phyloP scores from a whole-genome alignment of 768 basidiomycete genomes.

The Suillus decipiens region DNA sequence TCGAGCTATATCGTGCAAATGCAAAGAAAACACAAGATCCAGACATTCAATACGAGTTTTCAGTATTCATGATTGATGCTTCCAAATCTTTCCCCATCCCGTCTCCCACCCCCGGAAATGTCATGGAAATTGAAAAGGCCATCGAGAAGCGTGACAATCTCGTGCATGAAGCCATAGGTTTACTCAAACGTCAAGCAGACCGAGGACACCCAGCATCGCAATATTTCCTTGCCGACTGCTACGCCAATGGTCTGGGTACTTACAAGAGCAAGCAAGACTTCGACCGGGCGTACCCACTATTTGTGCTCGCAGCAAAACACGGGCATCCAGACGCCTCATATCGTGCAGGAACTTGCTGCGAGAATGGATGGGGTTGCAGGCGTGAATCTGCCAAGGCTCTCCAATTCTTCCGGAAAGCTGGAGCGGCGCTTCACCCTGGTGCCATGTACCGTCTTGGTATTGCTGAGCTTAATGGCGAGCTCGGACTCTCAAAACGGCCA shows the following conservation, averaged over 20 bases:
- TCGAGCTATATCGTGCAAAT: conserved; percentile 96
- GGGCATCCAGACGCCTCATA: conserved; percentile 95
- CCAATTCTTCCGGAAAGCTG: conserved; percentile 92
- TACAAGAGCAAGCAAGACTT: conserved; percentile 91
- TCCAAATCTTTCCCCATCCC: conserved; percentile 88
- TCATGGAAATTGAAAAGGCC: conserved; percentile 80
- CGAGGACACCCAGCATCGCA: conserved; percentile 93
- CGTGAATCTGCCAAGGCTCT: conserved; percentile 90
- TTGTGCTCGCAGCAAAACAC: conserved; percentile 95
- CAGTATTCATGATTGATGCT: conserved; percentile 98
- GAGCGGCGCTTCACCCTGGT: conserved; percentile 87
- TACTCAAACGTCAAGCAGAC: conserved; percentile 91
- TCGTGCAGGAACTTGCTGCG: conserved; percentile 95
- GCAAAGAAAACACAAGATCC: conserved; percentile 99
- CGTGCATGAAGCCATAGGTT: conserved; percentile 80
- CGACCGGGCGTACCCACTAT: conserved; percentile 94
- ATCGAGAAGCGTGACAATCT: conserved; percentile 85
- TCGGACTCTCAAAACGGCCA: conserved; percentile 81
- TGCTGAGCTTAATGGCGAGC: conserved; percentile 93
- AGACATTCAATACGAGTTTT: conserved; percentile 96
- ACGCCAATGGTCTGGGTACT: conserved; percentile 97
- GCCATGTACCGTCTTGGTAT: conserved; percentile 97
- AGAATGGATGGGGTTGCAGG: conserved; percentile 98
- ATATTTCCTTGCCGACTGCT: conserved; percentile 98
- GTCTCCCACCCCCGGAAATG: conserved; percentile 64